Base-by-base conservation (phyloP, 2,329 filamentous ascomycete genomes). In the Cryphonectria nitschkei region DNA sequence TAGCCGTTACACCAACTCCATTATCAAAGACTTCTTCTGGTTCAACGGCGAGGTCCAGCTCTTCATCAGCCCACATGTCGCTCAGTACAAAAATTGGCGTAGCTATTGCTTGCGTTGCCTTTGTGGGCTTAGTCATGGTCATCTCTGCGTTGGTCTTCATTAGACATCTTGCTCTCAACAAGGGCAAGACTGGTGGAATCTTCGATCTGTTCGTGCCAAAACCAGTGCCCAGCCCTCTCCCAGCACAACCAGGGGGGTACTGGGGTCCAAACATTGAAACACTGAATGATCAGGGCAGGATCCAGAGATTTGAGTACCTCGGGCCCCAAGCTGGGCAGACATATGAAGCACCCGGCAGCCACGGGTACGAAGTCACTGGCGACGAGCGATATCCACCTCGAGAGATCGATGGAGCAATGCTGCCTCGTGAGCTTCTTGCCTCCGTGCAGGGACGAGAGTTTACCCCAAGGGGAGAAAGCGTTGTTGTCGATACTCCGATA, bases 311-410 rank as follows among this genome's bases (percentile, higher is more conserved):
- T 5, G 65, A 67, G 13, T 67, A 60, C 22, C 52, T 60, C 5
- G 52, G 65, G 1, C 65, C 65, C 7, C 65, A 60, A 37, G n/a
- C 65, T 8, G 65, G 52, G 8, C 52, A 67, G n/a, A 54, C 37
- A 2, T 67, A 67, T 6, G 65, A 67, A 16, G 52, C 32, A 11
- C 8, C 26, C 5, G 52, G 65, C 37, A 13, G 54, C 16, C 34
- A 60, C 19, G 52, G 50, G n/a, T 58, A 67, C 37, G 65, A 67
- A 34, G n/a, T 43, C n/a, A 58, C n/a, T 37, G 65, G 65, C 11
- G 52, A 58, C 26, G 65, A 67, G 37, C 54, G 65, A 16, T 60
- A 58, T 26, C 52, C 65, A 5, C 37, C 65, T 26, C 37, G 26
- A n/a, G 65, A 67, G 14, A 58, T 67, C 6, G 65, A 67, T 4